Base-by-base conservation (phyloP, 495 filamentous ascomycete genomes). In the Bombardia bombarda region DNA sequence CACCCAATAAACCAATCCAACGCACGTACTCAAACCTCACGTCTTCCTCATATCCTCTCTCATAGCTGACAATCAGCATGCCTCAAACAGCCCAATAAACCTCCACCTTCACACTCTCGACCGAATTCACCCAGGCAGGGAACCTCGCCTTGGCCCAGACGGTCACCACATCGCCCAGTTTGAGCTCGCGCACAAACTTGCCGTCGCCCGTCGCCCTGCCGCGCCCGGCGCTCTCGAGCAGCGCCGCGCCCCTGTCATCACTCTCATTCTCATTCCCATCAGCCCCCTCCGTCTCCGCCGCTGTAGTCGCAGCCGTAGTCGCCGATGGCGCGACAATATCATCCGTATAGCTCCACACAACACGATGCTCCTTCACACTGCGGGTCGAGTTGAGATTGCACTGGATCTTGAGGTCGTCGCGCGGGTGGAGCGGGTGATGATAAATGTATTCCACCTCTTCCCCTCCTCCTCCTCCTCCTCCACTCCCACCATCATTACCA, bases 21-120 rank as follows among this genome's bases (percentile, higher is more conserved):
- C n/a, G n/a, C n/a, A n/a, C n/a, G n/a, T n/a, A n/a, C n/a, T n/a
- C n/a, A n/a, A n/a, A n/a, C n/a, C n/a, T n/a, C n/a, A n/a, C n/a
- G n/a, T n/a, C n/a, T n/a, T n/a, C n/a, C n/a, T n/a, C n/a, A n/a
- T n/a, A n/a, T n/a, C n/a, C n/a, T n/a, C n/a, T n/a, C n/a, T n/a
- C n/a, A n/a, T n/a, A n/a, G n/a, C n/a, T n/a, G n/a, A n/a, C n/a
- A n/a, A n/a, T n/a, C n/a, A n/a, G n/a, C n/a, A n/a, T n/a, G n/a
- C n/a, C n/a, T n/a, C n/a, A 86, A 25, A 82, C 55, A 12, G 77
- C 77, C 78, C 77, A 84, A 47, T 75, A 83, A 16, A 85, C 69
- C 36, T 76, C 67, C 31, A 85, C 68, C 45, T 69, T 61, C n/a
- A 78, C 68, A 10, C 63, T 59, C 24, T 78, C 50, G 7, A 86